phyloP scores from a whole-genome alignment of 225 moss, liverwort and hornwort genomes.

The Asterella californica region DNA sequence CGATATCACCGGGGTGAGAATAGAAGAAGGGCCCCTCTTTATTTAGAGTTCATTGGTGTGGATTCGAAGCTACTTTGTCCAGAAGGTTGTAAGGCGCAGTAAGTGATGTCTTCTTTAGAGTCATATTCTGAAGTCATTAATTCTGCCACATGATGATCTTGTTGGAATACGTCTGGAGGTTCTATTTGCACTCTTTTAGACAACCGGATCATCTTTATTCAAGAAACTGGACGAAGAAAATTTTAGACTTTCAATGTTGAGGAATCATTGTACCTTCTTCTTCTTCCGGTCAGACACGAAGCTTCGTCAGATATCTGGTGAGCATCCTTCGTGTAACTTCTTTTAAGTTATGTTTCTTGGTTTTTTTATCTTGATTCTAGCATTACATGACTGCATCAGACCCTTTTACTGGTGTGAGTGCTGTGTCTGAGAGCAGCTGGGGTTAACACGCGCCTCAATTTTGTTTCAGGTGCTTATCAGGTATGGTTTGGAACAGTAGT shows the following conservation, averaged over 20 bases:
- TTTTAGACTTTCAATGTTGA: too few species aligned
- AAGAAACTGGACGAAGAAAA: too few species aligned
- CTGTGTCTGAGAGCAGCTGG: not conserved
- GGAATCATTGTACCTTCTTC: too few species aligned
- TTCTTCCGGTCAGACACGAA: too few species aligned
- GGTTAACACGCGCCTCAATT: constrained; percentile 1
- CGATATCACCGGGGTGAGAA: constrained; percentile 87
- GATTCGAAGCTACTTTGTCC: not conserved
- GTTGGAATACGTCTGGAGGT: too few species aligned
- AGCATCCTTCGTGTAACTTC: too few species aligned
- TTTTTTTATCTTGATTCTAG: too few species aligned
- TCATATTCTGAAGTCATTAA: not conserved
- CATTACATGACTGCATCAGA: too few species aligned
- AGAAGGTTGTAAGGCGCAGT: not conserved
- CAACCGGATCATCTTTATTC: too few species aligned
- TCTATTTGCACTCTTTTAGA: too few species aligned
- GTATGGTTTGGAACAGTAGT: constrained; percentile 64
- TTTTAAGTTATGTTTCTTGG: not conserved
- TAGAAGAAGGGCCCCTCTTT: not conserved
- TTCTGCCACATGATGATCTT: not conserved
- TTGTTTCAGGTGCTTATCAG: constrained; percentile 69
- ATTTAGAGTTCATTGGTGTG: not conserved
- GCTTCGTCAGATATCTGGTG: too few species aligned
- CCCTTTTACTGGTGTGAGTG: not conserved
- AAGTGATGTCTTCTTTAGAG: not conserved